These are phyloP conservation scores for Macrophomina pseudophaseolina DNA, from an alignment of 2,329 filamentous ascomycete genomes.

Conservation along the genomic window DNA sequence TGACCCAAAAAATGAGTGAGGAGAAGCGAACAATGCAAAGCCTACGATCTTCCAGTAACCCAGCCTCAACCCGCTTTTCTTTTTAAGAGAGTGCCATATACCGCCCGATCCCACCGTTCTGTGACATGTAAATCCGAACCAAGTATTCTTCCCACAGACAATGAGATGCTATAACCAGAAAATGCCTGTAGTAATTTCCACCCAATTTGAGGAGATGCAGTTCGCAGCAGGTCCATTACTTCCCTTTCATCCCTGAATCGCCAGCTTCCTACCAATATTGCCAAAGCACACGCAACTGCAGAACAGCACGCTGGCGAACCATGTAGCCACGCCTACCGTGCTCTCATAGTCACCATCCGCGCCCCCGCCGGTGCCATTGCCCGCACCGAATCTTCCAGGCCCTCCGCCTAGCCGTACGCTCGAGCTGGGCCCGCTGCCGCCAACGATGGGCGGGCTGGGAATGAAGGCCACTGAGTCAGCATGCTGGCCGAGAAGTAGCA, in stretches of 20 bases:
- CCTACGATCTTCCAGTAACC: neutral
- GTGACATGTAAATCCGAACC: too few relatives aligned
- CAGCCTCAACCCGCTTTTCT: too few relatives aligned
- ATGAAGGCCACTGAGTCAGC: slow-evolving; percentile 64
- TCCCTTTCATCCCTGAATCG: slow-evolving; percentile 35
- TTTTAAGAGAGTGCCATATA: too few relatives aligned
- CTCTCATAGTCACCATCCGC: slow-evolving; percentile 23
- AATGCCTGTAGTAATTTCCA: neutral
- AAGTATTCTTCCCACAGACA: too few relatives aligned
- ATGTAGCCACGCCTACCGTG: slow-evolving; percentile 67
- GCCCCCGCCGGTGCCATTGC: slow-evolving; percentile 15
- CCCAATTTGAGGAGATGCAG: neutral
- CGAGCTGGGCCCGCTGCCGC: slow-evolving; percentile 16
- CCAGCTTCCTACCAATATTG: slow-evolving; percentile 84
- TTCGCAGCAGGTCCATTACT: neutral
- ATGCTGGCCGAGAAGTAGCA: slow-evolving; percentile 77
- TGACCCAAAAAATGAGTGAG: neutral
- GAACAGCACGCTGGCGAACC: slow-evolving; percentile 92
- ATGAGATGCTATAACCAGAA: neutral
- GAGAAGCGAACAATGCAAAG: neutral
- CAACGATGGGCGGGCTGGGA: slow-evolving; percentile 54
- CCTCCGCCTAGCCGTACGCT: slow-evolving; percentile 20
- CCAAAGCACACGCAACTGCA: slow-evolving; percentile 96
- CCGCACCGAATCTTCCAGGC: slow-evolving; percentile 22
- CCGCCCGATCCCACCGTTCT: too few relatives aligned